Evolutionary conservation across 805 yeast species (phyloP).

Genomic region (Starmerella powellii): DNA sequence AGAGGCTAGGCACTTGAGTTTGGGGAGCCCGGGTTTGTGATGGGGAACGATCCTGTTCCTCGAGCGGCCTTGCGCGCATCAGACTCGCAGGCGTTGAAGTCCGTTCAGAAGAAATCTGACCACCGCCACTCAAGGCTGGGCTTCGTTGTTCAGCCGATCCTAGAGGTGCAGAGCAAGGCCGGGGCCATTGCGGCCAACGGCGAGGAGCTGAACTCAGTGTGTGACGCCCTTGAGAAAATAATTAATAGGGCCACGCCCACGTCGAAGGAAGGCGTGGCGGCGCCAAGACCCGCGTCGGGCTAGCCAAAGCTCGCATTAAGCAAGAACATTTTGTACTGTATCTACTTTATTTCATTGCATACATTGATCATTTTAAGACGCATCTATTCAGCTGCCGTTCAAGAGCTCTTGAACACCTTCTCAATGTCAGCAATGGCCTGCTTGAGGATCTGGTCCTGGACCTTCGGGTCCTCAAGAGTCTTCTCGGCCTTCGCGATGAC

Average conservation of each 20-base stretch:
- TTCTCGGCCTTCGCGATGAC: conserved; percentile 81
- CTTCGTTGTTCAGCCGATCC: conserved; percentile 5
- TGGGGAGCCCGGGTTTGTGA: no score
- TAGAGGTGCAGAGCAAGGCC: conserved; percentile 5
- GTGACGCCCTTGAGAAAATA: neutral
- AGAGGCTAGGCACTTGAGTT: no score
- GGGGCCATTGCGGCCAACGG: neutral
- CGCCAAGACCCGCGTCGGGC: no score
- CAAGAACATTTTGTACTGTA: conserved; percentile 2
- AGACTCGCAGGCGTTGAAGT: conserved; percentile 7
- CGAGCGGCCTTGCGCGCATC: conserved; percentile 1
- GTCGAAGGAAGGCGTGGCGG: no score
- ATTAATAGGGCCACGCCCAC: no score
- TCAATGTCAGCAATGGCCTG: conserved; percentile 91
- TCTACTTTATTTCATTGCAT: neutral
- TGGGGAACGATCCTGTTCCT: conserved; percentile 1
- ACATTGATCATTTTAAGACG: no score
- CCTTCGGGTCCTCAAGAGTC: conserved; percentile 73
- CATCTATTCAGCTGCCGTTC: neutral
- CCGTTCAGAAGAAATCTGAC: conserved; percentile 4
- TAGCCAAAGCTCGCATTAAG: no score
- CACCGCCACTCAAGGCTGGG: conserved; percentile 10
- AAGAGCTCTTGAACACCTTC: conserved; percentile 44
- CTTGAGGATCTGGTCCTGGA: conserved; percentile 82
- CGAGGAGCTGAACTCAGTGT: neutral